Percentiles rank a stretch among this genome's conserved stretches.
Conservation (phyloP, 2,329 filamentous ascomycete genomes). For the Botrytis fabae region DNA sequence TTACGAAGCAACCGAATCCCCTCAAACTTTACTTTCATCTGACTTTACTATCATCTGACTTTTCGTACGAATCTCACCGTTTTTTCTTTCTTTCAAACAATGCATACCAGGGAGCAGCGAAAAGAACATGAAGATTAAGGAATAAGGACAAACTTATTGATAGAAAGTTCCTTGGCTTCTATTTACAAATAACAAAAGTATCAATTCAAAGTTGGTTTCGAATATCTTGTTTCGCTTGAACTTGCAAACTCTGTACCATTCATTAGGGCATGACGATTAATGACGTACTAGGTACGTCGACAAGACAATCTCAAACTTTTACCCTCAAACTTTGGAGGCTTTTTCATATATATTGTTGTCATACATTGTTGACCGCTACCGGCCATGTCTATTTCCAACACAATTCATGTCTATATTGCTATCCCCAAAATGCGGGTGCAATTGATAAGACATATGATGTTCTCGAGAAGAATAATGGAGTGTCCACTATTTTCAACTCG, state of each 20-base stretch:
- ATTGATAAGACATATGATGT: neutral
- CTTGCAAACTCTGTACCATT: neutral
- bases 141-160: neutral
- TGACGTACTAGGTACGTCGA: neutral
- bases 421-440: neutral
- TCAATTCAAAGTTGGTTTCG: neutral
- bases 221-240: neutral
- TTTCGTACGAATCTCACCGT: neutral
- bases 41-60: neutral
- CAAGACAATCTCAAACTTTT: neutral
- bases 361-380: neutral
- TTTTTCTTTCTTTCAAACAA: neutral
- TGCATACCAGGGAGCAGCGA: neutral
- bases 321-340: neutral
- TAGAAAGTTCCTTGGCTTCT: neutral
- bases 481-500: neutral
- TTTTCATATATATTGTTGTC: neutral
- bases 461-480: neutral
- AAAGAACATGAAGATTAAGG: neutral
- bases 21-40: neutral
- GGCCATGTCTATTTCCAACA: neutral
- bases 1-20: no score
- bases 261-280: neutral
- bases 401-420: neutral
- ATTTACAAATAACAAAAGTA: neutral